Evolutionary conservation across 305 asterid genomes (phyloP), one percentile per base, ranked within the genome.

Genomic region (Solanum hybrid): DNA sequence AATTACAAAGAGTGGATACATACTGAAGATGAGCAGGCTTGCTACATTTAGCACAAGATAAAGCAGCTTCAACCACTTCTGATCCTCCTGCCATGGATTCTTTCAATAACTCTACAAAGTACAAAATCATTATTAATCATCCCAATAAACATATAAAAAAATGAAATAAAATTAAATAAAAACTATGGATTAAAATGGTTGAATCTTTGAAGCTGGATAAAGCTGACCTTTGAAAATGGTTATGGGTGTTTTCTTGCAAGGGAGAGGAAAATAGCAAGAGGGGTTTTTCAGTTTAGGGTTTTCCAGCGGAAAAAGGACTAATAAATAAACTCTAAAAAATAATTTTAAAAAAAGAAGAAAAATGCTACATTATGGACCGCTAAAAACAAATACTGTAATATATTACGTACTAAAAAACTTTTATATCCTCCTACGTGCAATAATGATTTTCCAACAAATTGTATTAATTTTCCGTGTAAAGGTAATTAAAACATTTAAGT

Each of bases 21-120:
- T 94, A 97, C 99, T 96, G 99, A 80, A 96, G 98, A 91, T 91
- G 79, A 90, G 99, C 98, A 66, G 97, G 95, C 90, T 95, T 93
- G 91, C 99, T 97, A 89, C 99, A 97, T 90, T 94, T 94, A 86
- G 94, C 95, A 93, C 99, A 97, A 10, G 93, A 94, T 40, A 94
- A 91, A 75, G 93, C 71, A 56, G 91, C 89, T 78, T 93, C 97
- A 88, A 77, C 93, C 89, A 92, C 93, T 86, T 94, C 98, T 32
- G 99, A 94, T 91, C 94, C 97, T 82, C 94, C 96, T 69, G 95
- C 94, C 98, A 95, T 97, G 6, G 77, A 56, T 32, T 56, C 51
- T 85, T 85, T 56, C 77, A 22, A 60, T 85, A 73, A 38, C 79
- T 26, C 29, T 72, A 87, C 32, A 73, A 37, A 31, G 46, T 72